These are phyloP conservation scores for Backusella psychrophila DNA, from an alignment of 192 early-diverging fungal species.

Conservation along the genomic window DNA sequence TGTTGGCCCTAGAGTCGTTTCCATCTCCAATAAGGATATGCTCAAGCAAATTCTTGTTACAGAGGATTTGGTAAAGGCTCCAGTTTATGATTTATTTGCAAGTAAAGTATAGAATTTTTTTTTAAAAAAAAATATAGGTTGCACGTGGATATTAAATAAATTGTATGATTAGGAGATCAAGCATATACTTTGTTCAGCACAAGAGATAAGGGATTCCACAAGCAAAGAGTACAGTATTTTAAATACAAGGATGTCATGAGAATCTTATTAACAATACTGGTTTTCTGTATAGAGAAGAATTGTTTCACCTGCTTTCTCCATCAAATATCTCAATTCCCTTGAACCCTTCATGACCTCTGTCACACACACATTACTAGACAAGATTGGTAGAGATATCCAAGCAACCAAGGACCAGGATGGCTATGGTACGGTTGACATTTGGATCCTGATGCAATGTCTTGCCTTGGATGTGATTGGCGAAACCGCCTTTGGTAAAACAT, in stretches of 20 bases:
- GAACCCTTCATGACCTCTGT: constrained; percentile 40
- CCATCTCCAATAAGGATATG: constrained; percentile 42
- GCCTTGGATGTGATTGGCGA: constrained; percentile 53
- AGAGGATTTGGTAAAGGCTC: constrained; percentile 24
- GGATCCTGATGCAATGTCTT: constrained; percentile 26
- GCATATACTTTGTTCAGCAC: constrained; percentile 32
- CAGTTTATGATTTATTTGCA: background rate
- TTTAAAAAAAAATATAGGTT: background rate
- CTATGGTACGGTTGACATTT: constrained; percentile 33
- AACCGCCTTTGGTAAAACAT: constrained; percentile 49
- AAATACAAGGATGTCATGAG: background rate
- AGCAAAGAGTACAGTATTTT: constrained; percentile 20
- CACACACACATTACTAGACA: constrained; percentile 22
- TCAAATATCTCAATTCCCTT: constrained; percentile 46
- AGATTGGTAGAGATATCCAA: constrained; percentile 30
- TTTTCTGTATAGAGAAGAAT: constrained; percentile 41
- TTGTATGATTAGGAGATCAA: background rate
- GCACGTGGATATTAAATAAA: background rate
- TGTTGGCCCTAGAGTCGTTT: constrained; percentile 29
- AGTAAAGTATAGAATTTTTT: background rate
- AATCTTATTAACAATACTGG: background rate
- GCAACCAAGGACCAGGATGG: constrained; percentile 14
- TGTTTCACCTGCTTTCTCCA: constrained; percentile 48
- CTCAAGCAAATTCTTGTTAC: constrained; percentile 32
- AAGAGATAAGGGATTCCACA: constrained; percentile 38